Conservation (phyloP, 2,329 filamentous ascomycete species). For the Hymenoscyphus occultus region DNA sequence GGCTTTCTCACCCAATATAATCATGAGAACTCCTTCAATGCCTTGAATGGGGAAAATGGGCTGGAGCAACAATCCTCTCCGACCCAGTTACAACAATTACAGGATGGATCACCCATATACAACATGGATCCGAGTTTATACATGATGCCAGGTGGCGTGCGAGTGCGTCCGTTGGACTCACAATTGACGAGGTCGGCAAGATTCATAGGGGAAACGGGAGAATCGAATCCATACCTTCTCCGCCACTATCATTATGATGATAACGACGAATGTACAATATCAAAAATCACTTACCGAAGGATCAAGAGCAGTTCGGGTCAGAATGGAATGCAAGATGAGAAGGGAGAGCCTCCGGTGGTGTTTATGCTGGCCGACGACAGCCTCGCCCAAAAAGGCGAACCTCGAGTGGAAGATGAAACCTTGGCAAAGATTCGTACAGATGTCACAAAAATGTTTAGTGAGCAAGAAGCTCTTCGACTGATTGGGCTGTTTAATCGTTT, state of each 20-base stretch:
- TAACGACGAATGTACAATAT: conserved; percentile 36
- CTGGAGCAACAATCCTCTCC: conserved; percentile 25
- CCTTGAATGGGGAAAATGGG: conserved; percentile 27
- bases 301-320: conserved; percentile 27
- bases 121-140: conserved; percentile 31
- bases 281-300: conserved; percentile 34
- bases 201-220: conserved; percentile 36
- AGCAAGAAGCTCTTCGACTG: conserved; percentile 38
- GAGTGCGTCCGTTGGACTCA: conserved; percentile 31
- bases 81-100: conserved; percentile 28
- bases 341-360: conserved; percentile 33
- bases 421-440: conserved; percentile 30
- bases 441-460: conserved; percentile 32
- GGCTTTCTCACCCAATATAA: conserved; percentile 32
- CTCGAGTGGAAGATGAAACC: conserved; percentile 32
- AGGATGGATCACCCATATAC: conserved; percentile 31
- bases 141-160: conserved; percentile 27
- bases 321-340: conserved; percentile 26
- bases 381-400: conserved; percentile 34
- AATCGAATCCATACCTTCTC: conserved; percentile 35
- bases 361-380: conserved; percentile 36
- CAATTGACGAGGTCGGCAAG: conserved; percentile 30
- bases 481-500: conserved; percentile 43
- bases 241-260: conserved; percentile 33
- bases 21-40: conserved; percentile 28